Conservation (phyloP, 163 green algal species). For the Prototheca cutis region DNA sequence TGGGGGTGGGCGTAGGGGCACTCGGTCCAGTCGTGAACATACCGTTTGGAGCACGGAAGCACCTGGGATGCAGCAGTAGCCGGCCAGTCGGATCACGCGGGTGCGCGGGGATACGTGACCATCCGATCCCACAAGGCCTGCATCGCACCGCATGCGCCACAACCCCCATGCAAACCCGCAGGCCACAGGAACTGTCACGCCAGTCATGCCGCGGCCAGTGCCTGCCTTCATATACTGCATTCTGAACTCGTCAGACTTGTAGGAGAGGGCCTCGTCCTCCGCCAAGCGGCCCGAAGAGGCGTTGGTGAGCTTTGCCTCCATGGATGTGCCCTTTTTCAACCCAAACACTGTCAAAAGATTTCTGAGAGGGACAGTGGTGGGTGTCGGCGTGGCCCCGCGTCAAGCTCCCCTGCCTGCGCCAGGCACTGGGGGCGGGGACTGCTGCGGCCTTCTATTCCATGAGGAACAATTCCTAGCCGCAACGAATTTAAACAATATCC, state of each 20-base stretch:
- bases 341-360: too few species aligned
- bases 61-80: slow-evolving; percentile 46
- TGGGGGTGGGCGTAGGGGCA: slow-evolving; percentile 56
- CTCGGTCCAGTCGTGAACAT: slow-evolving; percentile 64
- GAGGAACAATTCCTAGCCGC: too few species aligned
- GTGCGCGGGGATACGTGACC: not conserved
- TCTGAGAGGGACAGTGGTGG: too few species aligned
- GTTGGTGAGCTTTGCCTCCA: too few species aligned
- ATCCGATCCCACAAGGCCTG: not conserved
- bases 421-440: too few species aligned
- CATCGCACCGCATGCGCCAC: not conserved
- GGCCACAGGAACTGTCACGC: not conserved
- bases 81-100: too few species aligned
- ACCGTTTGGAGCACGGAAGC: slow-evolving; percentile 53
- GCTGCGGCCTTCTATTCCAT: too few species aligned
- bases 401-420: too few species aligned
- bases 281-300: not conserved
- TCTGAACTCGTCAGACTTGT: not conserved
- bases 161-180: too few species aligned
- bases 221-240: slow-evolving; percentile 1
- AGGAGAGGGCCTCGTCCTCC: not conserved
- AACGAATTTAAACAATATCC: too few species aligned
- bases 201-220: not conserved
- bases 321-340: too few species aligned
- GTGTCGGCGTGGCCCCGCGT: too few species aligned